Base-by-base conservation (phyloP, 345 rosid genomes). In the Rhodamnia rubescens region DNA sequence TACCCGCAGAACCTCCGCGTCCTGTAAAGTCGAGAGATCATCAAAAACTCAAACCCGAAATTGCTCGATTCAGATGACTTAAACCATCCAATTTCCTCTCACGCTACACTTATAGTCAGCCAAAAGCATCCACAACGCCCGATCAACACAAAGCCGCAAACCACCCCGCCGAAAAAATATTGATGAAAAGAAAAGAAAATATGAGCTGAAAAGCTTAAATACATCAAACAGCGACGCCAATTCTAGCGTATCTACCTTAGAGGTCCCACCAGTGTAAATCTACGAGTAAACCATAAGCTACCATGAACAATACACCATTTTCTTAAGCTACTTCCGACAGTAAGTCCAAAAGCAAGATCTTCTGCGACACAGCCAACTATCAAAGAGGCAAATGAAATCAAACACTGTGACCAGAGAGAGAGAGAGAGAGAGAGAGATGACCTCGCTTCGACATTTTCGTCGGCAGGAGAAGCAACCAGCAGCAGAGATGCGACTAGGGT, bases 371-470 rank as follows among this genome's bases (percentile, higher is more conserved):
- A 69, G 26, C 47, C 9, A 32, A 36, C 80, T 69, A 32, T 3
- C 80, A 69, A 69, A 32, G 47, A 20, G 2, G 26, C 47, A 69
- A 36, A 69, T 18, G 47, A 36, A 69, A 69, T 9, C 47, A 40
- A 69, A 36, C 47, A 36, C 47, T 18, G 80, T 47, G 13, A 11
- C 24, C 24, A 27, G 1, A 11, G 2, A 11, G 24, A 24, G 7
- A 53, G 22, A 58, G 21, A 57, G 5, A 51, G 14, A 13, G 58
- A 56, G 83, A 32, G 5, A 18, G 61, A 78, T 85, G 61, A 94
- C 98, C 97, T 94, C 99, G 95, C 93, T 96, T 96, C 94, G 98
- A 96, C 99, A 96, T 95, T 64, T 90, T 92, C 29, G 92, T 52
- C 92, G 58, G 92, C 94, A 75, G 82, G 24, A 84, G 85, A n/a